phyloP scores from a whole-genome alignment of 306 rosid genomes.

The Alnus rubra region DNA sequence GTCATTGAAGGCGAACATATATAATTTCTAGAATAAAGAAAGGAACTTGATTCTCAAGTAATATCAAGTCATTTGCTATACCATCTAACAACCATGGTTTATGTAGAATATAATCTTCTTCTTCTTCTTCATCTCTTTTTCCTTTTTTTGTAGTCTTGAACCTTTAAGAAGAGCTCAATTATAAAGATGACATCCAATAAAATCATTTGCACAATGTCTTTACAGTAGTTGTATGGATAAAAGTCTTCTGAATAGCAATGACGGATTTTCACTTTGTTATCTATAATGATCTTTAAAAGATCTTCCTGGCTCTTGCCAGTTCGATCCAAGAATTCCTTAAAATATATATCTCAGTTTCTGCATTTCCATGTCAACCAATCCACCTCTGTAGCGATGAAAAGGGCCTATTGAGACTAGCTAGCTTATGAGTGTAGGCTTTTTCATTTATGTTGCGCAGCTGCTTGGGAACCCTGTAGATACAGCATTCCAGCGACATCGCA shows the following conservation, averaged over 20 bases:
- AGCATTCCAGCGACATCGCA: neutral
- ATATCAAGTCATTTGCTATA: conserved; percentile 14
- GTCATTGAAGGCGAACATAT: neutral
- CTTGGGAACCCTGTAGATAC: conserved; percentile 27
- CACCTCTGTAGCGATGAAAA: conserved; percentile 7
- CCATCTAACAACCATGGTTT: conserved; percentile 31
- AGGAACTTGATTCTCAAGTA: conserved; percentile 39
- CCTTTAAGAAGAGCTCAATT: conserved; percentile 23
- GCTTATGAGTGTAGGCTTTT: conserved; percentile 22
- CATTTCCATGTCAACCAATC: conserved; percentile 4
- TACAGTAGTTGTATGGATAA: fast-evolving
- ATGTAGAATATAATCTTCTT: neutral
- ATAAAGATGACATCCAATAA: too few relatives aligned
- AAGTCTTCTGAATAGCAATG: neutral
- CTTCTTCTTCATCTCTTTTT: too few relatives aligned
- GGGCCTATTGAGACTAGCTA: conserved; percentile 32
- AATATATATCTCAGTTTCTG: neutral
- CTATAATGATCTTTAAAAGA: neutral
- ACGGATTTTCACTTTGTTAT: neutral
- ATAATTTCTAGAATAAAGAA: conserved; percentile 21
- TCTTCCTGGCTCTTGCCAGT: neutral
- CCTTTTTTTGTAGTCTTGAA: too few relatives aligned
- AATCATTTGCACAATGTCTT: neutral
- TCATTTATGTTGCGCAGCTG: conserved; percentile 17
- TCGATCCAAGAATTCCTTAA: neutral